Base-by-base conservation (phyloP, 768 basidiomycete genomes). In the Naematelia aurantialba region DNA sequence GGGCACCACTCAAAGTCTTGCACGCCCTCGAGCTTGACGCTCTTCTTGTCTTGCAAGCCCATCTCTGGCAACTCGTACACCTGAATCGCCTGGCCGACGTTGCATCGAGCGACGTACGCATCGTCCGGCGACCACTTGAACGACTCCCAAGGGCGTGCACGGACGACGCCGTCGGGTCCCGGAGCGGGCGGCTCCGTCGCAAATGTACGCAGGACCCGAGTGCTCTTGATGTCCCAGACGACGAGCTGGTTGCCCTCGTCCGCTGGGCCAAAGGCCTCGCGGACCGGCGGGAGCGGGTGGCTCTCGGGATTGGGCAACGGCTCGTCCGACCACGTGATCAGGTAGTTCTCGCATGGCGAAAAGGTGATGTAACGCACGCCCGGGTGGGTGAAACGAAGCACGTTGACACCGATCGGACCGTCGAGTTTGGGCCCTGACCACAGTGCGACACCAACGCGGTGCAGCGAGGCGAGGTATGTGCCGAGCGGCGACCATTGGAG, bases 1-100 rank as follows among this genome's bases (percentile, higher is more conserved):
- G 96, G 96, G 67, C 90, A 91, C 96, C 96, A 99, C 79, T 97
- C 96, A 76, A 98, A 98, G 79, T 98, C 94, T 66, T 90, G 82
- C 45, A 99, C 92, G 21, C 94, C 94, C 66, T 98, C 93, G 47
- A 98, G 89, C 80, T 97, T 99, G 77, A 98, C 79, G 67, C 88
- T 89, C 80, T 97, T 99, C 80, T 94, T 97, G 67, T 89, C 93
- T 59, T 97, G 85, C 55, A 99, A 81, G 70, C 85, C 85, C 91
- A 99, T 94, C 56, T 85, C 83, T 8, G 96, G 96, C 57, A 93
- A 84, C 77, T 97, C 93, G 76, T 98, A 91, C 34, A 98, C 88
- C 69, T 90, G 91, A 80, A 99, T 98, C 81, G 91, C 89, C 73
- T 89, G 86, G 13, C 91, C 91, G 34, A 89, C 85, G 26, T 89